Evolutionary conservation across 306 rosid genomes (phyloP).

Genomic region (Glycine latifolia): DNA sequence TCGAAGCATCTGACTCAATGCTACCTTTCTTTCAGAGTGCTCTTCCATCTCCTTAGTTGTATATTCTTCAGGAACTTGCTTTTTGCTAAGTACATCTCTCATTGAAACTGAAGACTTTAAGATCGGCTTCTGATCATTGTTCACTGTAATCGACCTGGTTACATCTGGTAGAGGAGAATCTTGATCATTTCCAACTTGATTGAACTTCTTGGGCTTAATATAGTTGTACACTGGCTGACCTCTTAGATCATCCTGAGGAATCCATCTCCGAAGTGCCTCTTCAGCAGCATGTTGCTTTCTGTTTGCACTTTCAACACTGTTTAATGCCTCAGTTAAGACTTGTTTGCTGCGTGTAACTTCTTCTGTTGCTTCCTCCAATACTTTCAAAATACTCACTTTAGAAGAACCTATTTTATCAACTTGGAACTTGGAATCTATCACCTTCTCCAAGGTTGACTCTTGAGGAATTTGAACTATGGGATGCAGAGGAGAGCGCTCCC

Average conservation of each 20-base stretch:
- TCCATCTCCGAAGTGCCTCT: conserved; percentile 78
- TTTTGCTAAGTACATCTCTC: conserved; percentile 88
- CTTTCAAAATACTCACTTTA: conserved; percentile 60
- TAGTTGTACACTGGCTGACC: conserved; percentile 51
- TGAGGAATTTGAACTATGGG: conserved; percentile 54
- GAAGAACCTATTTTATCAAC: conserved; percentile 66
- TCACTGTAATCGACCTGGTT: conserved; percentile 36
- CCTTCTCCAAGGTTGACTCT: conserved; percentile 60
- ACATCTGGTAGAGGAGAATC: conserved; percentile 50
- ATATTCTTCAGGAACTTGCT: conserved; percentile 70
- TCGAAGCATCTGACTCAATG: conserved; percentile 91
- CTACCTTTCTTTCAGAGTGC: conserved; percentile 69
- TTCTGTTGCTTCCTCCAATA: conserved; percentile 82
- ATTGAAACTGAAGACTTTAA: conserved; percentile 72
- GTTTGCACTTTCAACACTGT: conserved; percentile 79
- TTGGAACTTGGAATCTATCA: conserved; percentile 60
- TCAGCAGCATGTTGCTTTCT: conserved; percentile 75
- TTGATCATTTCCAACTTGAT: conserved; percentile 49
- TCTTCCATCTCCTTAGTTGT: conserved; percentile 58
- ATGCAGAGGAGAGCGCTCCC: conserved; percentile 51
- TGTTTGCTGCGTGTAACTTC: conserved; percentile 78
- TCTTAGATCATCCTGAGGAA: conserved; percentile 60
- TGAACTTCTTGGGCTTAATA: conserved; percentile 51
- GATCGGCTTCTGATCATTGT: conserved; percentile 59
- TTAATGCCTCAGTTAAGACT: conserved; percentile 77